Evolutionary conservation across 2,329 filamentous ascomycete species (phyloP).

Genomic region (Botrytis porri): DNA sequence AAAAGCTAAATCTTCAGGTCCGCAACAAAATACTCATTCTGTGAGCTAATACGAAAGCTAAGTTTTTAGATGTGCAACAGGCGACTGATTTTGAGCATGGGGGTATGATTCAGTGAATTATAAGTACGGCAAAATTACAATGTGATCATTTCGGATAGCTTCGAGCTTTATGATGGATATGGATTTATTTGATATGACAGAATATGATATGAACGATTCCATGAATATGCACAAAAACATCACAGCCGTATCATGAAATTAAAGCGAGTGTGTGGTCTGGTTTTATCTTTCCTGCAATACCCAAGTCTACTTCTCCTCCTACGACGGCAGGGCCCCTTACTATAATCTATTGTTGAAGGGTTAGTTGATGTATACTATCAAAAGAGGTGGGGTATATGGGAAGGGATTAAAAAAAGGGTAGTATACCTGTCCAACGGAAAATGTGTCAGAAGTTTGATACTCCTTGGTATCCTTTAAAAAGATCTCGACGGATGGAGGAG

Average conservation of each 20-base stretch:
- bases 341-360: slow-evolving; percentile 52
- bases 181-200: not conserved
- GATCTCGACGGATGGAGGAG: slow-evolving; percentile 76
- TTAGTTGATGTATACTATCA: not conserved
- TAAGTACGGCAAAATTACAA: not conserved
- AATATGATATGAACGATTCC: not conserved
- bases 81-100: not conserved
- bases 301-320: slow-evolving; percentile 61
- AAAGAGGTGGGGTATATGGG: slow-evolving; percentile 19
- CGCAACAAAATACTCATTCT: slow-evolving; percentile 3
- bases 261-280: slow-evolving; percentile 69
- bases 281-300: slow-evolving; percentile 61
- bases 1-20: slow-evolving; percentile 7
- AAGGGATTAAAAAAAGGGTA: not conserved
- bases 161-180: not conserved
- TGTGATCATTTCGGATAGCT: not conserved
- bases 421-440: slow-evolving; percentile 61
- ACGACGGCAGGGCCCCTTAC: slow-evolving; percentile 72
- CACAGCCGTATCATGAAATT: slow-evolving; percentile 15
- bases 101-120: not conserved
- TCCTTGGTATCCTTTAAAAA: slow-evolving; percentile 62
- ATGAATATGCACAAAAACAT: slow-evolving; percentile 5
- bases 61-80: not conserved
- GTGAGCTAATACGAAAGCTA: not conserved
- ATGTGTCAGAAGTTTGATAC: slow-evolving; percentile 62